Evolutionary conservation across 106 monocot genomes (phyloP).

Genomic region (Allium sativum): DNA sequence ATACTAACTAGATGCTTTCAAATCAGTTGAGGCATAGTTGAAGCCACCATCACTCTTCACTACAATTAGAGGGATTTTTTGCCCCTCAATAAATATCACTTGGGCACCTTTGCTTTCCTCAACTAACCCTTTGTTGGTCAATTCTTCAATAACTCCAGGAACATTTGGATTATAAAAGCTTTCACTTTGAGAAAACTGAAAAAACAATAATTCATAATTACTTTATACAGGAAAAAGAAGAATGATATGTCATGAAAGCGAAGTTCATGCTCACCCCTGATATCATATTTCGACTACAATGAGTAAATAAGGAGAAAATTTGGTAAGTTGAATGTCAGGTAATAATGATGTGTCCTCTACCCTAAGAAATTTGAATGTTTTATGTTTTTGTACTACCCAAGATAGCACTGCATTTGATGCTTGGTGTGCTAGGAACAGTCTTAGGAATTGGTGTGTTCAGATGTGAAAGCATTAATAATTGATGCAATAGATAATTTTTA

Average conservation of each 20-base stretch:
- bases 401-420: too few species aligned
- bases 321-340: too few species aligned
- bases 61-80: slow-evolving; percentile 76
- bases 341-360: too few species aligned
- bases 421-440: too few species aligned
- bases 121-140: slow-evolving; percentile 43
- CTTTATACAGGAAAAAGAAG: neutral
- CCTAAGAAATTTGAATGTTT: too few species aligned
- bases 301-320: too few species aligned
- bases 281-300: too few species aligned
- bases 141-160: slow-evolving; percentile 43
- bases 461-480: too few species aligned
- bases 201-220: neutral
- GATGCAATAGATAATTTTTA: too few species aligned
- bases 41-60: slow-evolving; percentile 85
- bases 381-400: too few species aligned
- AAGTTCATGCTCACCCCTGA: too few species aligned
- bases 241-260: neutral
- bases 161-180: slow-evolving; percentile 64
- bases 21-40: slow-evolving; percentile 95
- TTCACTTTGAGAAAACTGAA: slow-evolving; percentile 31
- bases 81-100: slow-evolving; percentile 79
- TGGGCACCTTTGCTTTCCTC: slow-evolving; percentile 86
- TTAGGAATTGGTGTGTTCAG: too few species aligned
- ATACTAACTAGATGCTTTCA: slow-evolving; percentile 71